Base-by-base conservation (phyloP, 805 yeast species). In the Ascoidea asiatica region DNA sequence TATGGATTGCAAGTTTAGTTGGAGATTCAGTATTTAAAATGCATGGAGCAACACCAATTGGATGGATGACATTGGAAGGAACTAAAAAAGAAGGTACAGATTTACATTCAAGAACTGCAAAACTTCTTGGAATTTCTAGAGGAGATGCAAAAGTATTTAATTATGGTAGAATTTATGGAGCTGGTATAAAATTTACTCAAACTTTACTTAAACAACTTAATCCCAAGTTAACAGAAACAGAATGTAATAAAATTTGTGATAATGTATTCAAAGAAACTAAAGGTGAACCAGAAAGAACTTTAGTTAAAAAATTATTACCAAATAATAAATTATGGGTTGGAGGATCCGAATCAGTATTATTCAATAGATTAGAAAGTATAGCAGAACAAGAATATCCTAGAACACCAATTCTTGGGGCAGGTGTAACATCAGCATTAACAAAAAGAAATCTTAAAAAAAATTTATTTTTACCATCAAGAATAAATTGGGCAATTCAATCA, bases 31-130 rank as follows among this genome's bases (percentile, higher is more conserved):
- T 81, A 43, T 86, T 90, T 61, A 76, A 81, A 33, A 65, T 84
- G 20, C 99, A 92, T 60, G 99, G 98, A 5, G 94, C 94, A 13
- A 87, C 97, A 0, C 95, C 97, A 0, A 73, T 94, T 44, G 97
- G 97, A 0, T 94, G 98, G 98, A 94, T 92, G 99, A 89, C 97
- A 1, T 69, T 92, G 45, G 99, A 92, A 65, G 99, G 99, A 18
- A 79, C 90, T 4, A 92, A 92, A 62, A 69, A 66, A 46, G 90
- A 83, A 44, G 94, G 92, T 4, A 94, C 99, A 0, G 99, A 92
- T 63, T 64, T 94, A 48, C 99, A 92, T 58, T 87, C 97, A 0
- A 88, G 84, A 52, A 92, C 97, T 0, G 96, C 98, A 0, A 70
- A 72, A 8, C 88, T 94, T 52, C 63, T 92, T 57, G 95, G 95